Evolutionary conservation across 768 basidiomycete genomes (phyloP).

Genomic region (Leucosporidium creatinivorum): DNA sequence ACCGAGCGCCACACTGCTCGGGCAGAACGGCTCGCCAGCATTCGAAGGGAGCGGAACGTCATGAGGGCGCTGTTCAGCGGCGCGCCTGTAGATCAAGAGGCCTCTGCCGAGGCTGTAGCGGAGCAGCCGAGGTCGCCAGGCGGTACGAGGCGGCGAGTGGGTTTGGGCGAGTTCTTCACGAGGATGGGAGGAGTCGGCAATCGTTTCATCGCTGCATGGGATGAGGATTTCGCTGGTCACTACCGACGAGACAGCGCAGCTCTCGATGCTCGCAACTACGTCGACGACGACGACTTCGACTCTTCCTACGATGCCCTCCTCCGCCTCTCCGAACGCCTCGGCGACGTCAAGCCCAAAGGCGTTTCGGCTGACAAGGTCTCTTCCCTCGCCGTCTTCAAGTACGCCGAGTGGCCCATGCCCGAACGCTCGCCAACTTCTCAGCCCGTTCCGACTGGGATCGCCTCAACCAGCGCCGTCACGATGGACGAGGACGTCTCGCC

Average conservation of each 20-base stretch:
- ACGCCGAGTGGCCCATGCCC: constrained; percentile 22
- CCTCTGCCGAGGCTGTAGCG: neutral
- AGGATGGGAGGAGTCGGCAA: constrained; percentile 1
- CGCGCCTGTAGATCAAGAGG: neutral
- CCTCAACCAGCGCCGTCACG: constrained; percentile 5
- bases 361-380: constrained; percentile 10
- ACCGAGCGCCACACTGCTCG: constrained; percentile 5
- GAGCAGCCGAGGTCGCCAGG: constrained; percentile 14
- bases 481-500: constrained; percentile 3
- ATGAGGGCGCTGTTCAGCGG: constrained; percentile 14
- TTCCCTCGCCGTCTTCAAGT: constrained; percentile 12
- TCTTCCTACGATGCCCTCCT: constrained; percentile 31
- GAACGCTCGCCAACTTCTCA: neutral
- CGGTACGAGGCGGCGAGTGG: neutral
- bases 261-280: constrained; percentile 21
- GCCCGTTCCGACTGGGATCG: neutral
- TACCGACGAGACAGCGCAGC: constrained; percentile 18
- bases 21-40: constrained; percentile 8
- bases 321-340: constrained; percentile 30
- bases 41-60: constrained; percentile 12
- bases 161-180: constrained; percentile 13
- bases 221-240: constrained; percentile 15
- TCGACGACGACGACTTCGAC: constrained; percentile 35
- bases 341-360: constrained; percentile 32
- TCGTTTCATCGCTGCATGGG: constrained; percentile 6